These are phyloP conservation scores for Termitomyces sp. DNA, from an alignment of 768 basidiomycete genomes.

Conservation along the genomic window DNA sequence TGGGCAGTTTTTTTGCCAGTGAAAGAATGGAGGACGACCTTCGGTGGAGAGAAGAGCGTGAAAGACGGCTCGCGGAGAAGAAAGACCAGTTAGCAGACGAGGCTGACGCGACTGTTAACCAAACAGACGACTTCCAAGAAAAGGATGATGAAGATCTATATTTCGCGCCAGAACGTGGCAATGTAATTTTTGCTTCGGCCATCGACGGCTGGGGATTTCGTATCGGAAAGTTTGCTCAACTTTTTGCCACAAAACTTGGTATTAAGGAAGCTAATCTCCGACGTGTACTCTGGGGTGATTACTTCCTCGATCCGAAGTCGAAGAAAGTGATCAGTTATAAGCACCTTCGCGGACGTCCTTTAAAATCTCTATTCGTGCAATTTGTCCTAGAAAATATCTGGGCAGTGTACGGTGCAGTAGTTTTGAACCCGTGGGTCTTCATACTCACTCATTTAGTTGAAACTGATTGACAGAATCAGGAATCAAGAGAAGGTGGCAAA, in stretches of 20 bases:
- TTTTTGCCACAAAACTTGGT: slow-evolving; percentile 86
- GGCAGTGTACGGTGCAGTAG: slow-evolving; percentile 91
- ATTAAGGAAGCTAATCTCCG: slow-evolving; percentile 85
- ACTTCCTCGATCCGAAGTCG: slow-evolving; percentile 92
- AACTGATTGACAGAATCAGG: slow-evolving; percentile 32
- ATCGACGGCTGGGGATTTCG: slow-evolving; percentile 98
- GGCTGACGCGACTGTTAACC: slow-evolving; percentile 52
- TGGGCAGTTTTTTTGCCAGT: slow-evolving; percentile 93
- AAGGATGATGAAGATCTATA: slow-evolving; percentile 98
- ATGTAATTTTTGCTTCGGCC: slow-evolving; percentile 94
- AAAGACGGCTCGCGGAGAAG: slow-evolving; percentile 71
- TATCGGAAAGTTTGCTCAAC: slow-evolving; percentile 86
- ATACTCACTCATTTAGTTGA: slow-evolving; percentile 8
- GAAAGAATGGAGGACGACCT: slow-evolving; percentile 97
- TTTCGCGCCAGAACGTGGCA: slow-evolving; percentile 92
- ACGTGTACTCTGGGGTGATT: slow-evolving; percentile 94
- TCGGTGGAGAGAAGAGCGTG: slow-evolving; percentile 89
- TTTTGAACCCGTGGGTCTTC: slow-evolving; percentile 77
- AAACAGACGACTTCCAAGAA: slow-evolving; percentile 75
- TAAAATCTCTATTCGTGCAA: slow-evolving; percentile 96
- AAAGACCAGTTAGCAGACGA: slow-evolving; percentile 67
- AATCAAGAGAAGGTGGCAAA: slow-evolving; percentile 86
- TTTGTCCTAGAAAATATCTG: slow-evolving; percentile 97
- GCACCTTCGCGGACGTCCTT: slow-evolving; percentile 75
- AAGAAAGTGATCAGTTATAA: slow-evolving; percentile 90